These are phyloP conservation scores for Eucalyptus globulus DNA, from an alignment of 345 rosid genomes.

Conservation along the genomic window DNA sequence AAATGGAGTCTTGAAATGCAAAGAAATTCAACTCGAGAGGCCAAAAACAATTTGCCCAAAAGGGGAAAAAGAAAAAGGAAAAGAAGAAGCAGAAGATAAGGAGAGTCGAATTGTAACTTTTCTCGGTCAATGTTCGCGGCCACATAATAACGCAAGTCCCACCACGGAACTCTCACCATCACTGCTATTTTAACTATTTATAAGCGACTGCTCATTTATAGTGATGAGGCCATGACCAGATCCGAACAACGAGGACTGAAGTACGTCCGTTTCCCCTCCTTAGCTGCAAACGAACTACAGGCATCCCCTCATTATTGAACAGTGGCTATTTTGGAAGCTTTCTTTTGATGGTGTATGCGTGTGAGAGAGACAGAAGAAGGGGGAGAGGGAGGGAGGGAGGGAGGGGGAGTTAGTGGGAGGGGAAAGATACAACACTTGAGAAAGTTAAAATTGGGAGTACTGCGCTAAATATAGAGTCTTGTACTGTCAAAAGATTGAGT, in stretches of 20 bases:
- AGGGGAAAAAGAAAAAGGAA: neutral
- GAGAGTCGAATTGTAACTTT: neutral
- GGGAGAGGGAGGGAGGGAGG: neutral
- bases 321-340: neutral
- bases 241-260: neutral
- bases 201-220: neutral
- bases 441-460: neutral
- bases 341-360: neutral
- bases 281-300: neutral
- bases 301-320: neutral
- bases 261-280: neutral
- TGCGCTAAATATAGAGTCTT: neutral
- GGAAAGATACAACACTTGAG: neutral
- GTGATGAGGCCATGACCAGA: neutral
- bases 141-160: neutral
- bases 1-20: neutral
- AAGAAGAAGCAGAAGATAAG: neutral
- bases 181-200: neutral
- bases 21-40: neutral
- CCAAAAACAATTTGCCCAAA: neutral
- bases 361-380: neutral
- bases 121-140: neutral
- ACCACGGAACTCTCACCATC: neutral
- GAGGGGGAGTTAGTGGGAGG: neutral
- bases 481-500: neutral